Evolutionary conservation across 192 early-diverging fungal genomes (phyloP).

Genomic region (Cladochytrium replicatum): DNA sequence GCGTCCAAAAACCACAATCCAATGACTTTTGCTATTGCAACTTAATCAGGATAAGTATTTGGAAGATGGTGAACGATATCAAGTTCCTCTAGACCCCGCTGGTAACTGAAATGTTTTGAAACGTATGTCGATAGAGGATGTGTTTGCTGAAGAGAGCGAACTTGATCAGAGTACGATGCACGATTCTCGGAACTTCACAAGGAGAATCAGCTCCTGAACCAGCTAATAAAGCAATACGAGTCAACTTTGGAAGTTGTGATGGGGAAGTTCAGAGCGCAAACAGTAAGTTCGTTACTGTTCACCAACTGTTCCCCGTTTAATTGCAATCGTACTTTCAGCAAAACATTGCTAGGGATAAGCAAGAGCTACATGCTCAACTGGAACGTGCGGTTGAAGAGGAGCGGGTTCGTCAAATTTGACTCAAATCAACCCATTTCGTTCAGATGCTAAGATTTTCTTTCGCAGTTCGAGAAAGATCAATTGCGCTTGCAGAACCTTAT

Average conservation of each 20-base stretch:
- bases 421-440: neutral
- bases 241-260: conserved; percentile 43
- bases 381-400: conserved; percentile 22
- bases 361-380: conserved; percentile 19
- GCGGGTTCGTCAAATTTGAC: conserved; percentile 9
- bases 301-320: neutral
- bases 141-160: no score
- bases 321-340: conserved; percentile 19
- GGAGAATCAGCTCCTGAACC: conserved; percentile 36
- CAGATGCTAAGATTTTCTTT: neutral
- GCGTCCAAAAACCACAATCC: no score
- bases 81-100: no score
- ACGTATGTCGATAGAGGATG: no score
- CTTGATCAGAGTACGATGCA: conserved; percentile 21
- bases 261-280: conserved; percentile 38
- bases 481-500: conserved; percentile 14
- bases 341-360: conserved; percentile 30
- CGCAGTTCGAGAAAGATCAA: conserved; percentile 7
- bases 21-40: no score
- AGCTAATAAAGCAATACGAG: conserved; percentile 44
- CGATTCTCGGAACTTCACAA: conserved; percentile 28
- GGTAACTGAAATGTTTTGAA: no score
- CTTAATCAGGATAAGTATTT: no score
- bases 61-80: no score
- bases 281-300: conserved; percentile 18